Evolutionary conservation across 169 alveolate genomes (phyloP).

Genomic region (Blepharisma undulans): DNA sequence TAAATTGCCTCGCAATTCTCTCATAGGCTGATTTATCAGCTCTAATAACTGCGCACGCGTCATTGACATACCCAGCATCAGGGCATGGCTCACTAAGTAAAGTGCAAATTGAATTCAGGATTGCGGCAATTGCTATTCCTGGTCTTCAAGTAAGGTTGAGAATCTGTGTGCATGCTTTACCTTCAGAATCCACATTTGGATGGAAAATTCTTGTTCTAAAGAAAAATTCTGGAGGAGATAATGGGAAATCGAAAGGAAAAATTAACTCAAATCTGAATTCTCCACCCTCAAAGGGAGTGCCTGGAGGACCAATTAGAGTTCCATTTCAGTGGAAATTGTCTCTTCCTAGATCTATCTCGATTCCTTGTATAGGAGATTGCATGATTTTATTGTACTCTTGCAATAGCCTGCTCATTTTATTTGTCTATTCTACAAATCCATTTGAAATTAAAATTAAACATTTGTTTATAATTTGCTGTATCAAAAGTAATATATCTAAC

Average conservation of each 20-base stretch:
- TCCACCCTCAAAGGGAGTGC: conserved; percentile 71
- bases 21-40: conserved; percentile 93
- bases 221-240: conserved; percentile 48
- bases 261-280: conserved; percentile 61
- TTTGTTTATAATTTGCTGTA: too few relatives aligned
- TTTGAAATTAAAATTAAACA: too few relatives aligned
- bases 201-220: conserved; percentile 61
- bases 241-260: conserved; percentile 86
- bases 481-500: too few relatives aligned
- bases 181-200: conserved; percentile 88
- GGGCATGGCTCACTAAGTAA: conserved; percentile 88
- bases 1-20: conserved; percentile 97
- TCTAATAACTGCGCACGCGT: conserved; percentile 95
- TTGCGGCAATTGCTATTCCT: conserved; percentile 97
- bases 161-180: conserved; percentile 86
- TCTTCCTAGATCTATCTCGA: neutral
- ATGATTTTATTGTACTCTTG: neutral
- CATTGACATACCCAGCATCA: conserved; percentile 98
- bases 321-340: neutral
- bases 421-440: neutral
- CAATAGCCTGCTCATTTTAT: neutral
- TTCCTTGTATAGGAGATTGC: neutral
- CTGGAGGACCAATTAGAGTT: conserved; percentile 90
- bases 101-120: conserved; percentile 95
- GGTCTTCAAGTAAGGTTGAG: conserved; percentile 91